These are phyloP conservation scores for Nitzschia sp. DNA, from an alignment of 108 stramenopile genomes.

Conservation along the genomic window DNA sequence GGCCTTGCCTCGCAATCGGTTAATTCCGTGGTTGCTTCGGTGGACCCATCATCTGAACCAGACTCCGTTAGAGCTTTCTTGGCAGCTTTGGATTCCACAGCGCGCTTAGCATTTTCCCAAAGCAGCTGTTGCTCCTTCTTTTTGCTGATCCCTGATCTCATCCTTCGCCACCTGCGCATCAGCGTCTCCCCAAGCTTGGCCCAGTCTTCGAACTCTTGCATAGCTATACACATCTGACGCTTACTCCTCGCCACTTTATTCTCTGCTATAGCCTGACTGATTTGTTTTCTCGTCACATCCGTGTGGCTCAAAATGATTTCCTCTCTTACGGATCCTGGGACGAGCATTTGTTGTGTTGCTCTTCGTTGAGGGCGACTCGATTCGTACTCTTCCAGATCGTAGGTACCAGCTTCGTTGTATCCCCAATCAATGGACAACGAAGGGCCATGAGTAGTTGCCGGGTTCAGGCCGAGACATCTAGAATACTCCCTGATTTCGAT, in stretches of 20 bases:
- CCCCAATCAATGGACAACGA: slow-evolving; percentile 33
- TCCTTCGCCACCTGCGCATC: slow-evolving; percentile 6
- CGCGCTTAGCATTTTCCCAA: slow-evolving; percentile 17
- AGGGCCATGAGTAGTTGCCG: slow-evolving; percentile 13
- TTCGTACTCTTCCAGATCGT: background rate
- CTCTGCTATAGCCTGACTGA: background rate
- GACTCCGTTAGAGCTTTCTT: background rate
- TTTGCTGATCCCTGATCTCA: slow-evolving; percentile 12
- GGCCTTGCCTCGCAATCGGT: background rate
- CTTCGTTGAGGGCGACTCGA: background rate
- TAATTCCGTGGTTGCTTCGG: background rate
- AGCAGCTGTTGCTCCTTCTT: slow-evolving; percentile 23
- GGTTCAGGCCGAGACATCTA: slow-evolving; percentile 23
- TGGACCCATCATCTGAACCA: background rate
- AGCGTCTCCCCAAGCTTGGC: background rate
- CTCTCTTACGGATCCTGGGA: background rate
- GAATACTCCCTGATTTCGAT: slow-evolving; percentile 23
- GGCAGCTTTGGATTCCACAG: background rate
- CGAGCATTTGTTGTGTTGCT: background rate
- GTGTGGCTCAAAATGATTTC: slow-evolving; percentile 6
- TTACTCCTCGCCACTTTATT: background rate
- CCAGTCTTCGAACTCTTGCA: slow-evolving; percentile 13
- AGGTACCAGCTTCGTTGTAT: slow-evolving; percentile 5
- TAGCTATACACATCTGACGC: slow-evolving; percentile 11
- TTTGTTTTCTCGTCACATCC: slow-evolving; percentile 10